Conservation (phyloP, 2,329 filamentous ascomycete genomes). For the Shiraia bambusicola region DNA sequence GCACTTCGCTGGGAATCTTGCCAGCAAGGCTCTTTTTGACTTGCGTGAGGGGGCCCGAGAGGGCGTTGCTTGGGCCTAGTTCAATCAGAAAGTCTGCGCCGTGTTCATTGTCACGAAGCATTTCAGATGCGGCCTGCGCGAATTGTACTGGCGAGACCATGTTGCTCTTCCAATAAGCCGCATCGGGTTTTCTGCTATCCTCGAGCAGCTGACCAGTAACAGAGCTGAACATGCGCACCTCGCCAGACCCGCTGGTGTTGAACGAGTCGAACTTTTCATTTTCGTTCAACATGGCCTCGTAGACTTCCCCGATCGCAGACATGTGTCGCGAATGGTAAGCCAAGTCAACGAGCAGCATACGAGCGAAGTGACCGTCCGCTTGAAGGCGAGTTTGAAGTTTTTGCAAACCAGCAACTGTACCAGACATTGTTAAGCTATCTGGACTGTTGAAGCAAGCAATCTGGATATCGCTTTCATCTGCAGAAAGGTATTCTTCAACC, state of each 20-base stretch:
- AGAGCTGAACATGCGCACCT: slow-evolving; percentile 12
- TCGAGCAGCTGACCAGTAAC: not conserved
- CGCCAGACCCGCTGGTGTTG: no score
- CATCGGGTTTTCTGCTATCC: no score
- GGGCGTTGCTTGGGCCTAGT: slow-evolving; percentile 11
- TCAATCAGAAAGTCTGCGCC: slow-evolving; percentile 7
- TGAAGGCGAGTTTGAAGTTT: no score
- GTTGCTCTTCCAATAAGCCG: slow-evolving; percentile 15
- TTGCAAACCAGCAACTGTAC: no score
- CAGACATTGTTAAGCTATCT: no score
- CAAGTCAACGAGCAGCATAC: slow-evolving; percentile 44
- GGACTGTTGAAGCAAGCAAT: no score
- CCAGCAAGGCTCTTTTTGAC: slow-evolving; percentile 3
- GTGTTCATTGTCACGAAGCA: not conserved
- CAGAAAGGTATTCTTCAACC: no score
- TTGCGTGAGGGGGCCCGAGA: slow-evolving; percentile 9
- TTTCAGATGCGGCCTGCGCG: not conserved
- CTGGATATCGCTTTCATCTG: no score
- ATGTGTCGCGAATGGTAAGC: slow-evolving; percentile 47
- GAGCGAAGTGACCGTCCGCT: slow-evolving; percentile 40
- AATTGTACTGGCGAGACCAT: slow-evolving; percentile 16
- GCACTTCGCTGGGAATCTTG: not conserved
- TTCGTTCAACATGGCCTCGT: no score
- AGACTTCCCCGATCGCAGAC: no score
- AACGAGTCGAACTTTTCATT: no score